These are phyloP conservation scores for Ilex paraguariensis DNA, from an alignment of 305 asterid species.

Conservation along the genomic window DNA sequence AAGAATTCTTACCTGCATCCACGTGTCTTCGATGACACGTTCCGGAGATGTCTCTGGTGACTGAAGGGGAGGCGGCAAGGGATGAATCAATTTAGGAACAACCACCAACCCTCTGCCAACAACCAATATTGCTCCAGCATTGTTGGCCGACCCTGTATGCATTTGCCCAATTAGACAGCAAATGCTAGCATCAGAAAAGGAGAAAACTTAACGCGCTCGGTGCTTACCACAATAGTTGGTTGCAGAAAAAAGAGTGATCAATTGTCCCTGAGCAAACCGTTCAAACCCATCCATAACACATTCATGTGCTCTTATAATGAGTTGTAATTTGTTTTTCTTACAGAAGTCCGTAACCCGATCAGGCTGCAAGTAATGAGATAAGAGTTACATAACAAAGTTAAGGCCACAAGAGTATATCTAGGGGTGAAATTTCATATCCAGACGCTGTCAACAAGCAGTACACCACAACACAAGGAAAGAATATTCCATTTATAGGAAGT, in stretches of 20 bases:
- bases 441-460: background rate
- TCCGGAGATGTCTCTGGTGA: constrained; percentile 98
- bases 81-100: constrained; percentile 93
- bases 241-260: constrained; percentile 96
- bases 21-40: constrained; percentile 64
- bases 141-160: constrained; percentile 83
- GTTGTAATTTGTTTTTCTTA: constrained; percentile 83
- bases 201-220: background rate
- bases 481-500: no score
- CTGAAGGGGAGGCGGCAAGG: constrained; percentile 89
- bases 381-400: background rate
- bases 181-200: background rate
- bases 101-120: constrained; percentile 92
- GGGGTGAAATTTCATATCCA: background rate
- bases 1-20: constrained; percentile 82
- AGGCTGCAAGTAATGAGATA: constrained; percentile 55
- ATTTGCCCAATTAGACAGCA: constrained; percentile 22
- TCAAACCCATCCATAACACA: constrained; percentile 99
- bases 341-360: constrained; percentile 96
- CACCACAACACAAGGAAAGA: no score
- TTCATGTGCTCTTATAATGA: constrained; percentile 95
- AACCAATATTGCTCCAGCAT: constrained; percentile 95
- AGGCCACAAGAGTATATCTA: no score
- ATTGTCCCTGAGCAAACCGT: constrained; percentile 96
- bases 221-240: constrained; percentile 95